Evolutionary conservation across 306 rosid species (phyloP), one percentile per base, ranked within the genome.

Genomic region (Quercus berberidifolia): DNA sequence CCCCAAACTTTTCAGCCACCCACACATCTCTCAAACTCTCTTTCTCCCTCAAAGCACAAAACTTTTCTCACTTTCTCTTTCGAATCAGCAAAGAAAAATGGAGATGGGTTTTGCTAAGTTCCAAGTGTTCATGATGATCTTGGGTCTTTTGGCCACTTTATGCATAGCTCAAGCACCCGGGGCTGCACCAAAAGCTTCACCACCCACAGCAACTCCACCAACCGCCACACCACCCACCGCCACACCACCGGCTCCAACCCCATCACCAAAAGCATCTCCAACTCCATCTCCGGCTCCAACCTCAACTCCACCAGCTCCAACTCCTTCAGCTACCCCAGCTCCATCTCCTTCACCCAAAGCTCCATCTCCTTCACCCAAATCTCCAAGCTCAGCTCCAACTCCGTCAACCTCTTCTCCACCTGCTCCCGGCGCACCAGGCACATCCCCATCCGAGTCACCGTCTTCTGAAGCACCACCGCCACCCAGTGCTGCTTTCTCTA

Each of bases 91-190:
- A 41, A 41, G 62, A 23, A 78, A 60, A 26, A 67, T 75, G 81
- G 84, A 78, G 4, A 94, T 91, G 97, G 89, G 84, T 79, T 85
- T 64, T 23, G 12, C 58, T 33, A 78, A 81, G 14, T 15, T 91
- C 25, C 86, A 86, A 73, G 26, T 89, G 65, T 51, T 95, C 14
- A 35, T 95, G 52, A 38, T 95, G 52, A 31, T 95, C 63, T 80
- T 91, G 2, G 90, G 87, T 13, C 88, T 92, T 9, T 78, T 95
- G 69, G 98, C 92, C 68, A 73, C 92, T 5, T 84, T 96, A 0
- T 89, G 86, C 83, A 25, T 91, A 38, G 99, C 98, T 2, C 99
- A 95, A 68, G 88, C 97, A 28, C 99, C 99, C 0, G 55, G 79
- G 0, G 69, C 73, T 0, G 79, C 98, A 49, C 74, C 90, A 20